Evolutionary conservation across 2,329 filamentous ascomycete species (phyloP).

Genomic region (Orbilia oligospora): DNA sequence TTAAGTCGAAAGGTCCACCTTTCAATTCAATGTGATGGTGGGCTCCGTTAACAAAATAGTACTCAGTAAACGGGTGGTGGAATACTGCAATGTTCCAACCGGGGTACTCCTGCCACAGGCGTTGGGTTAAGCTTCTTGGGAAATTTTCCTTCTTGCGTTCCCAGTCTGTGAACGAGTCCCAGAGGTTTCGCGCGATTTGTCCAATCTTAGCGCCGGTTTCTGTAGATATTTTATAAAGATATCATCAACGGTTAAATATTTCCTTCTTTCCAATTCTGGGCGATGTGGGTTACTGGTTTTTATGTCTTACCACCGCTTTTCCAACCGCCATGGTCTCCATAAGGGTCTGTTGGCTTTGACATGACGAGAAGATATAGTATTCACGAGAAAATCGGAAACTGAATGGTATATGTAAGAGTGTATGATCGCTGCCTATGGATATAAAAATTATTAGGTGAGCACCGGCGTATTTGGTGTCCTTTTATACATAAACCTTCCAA

Average conservation of each 20-base stretch:
- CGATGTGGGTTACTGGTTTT: no score
- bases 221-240: neutral
- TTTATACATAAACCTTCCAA: no score
- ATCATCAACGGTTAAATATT: no score
- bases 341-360: neutral
- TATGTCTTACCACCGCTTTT: conserved; percentile 1
- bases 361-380: neutral
- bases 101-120: neutral
- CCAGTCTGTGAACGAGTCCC: no score
- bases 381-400: neutral
- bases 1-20: neutral
- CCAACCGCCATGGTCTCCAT: neutral
- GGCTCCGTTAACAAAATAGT: conserved; percentile 2
- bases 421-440: no score
- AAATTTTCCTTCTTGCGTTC: neutral
- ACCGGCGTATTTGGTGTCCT: no score
- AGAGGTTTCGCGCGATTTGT: neutral
- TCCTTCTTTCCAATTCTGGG: no score
- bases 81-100: neutral
- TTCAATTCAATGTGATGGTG: neutral
- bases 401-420: neutral
- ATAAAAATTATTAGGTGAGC: no score
- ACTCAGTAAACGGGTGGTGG: neutral
- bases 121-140: neutral
- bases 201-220: neutral